Percentiles rank a stretch among this genome's conserved stretches.
These are phyloP conservation scores for Pugionium cornutum DNA, from an alignment of 345 rosid species.

Conservation along the genomic window DNA sequence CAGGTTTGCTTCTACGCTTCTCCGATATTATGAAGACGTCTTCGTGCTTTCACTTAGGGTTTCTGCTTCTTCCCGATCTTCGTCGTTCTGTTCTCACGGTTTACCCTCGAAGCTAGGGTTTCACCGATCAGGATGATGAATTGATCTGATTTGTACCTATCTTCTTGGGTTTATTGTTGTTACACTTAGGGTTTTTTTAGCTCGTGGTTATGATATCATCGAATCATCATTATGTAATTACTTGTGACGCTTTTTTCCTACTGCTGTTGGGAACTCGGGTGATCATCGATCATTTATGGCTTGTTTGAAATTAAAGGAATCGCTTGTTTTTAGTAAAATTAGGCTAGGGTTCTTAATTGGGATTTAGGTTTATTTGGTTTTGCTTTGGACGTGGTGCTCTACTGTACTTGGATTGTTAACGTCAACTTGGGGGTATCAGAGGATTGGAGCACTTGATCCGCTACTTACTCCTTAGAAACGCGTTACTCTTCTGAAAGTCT, in stretches of 20 bases:
- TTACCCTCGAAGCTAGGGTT: constrained; percentile 28
- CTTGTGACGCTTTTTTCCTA: neutral
- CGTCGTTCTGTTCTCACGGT: constrained; percentile 18
- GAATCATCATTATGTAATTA: neutral
- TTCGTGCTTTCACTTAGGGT: constrained; percentile 24
- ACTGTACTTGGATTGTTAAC: constrained; percentile 8
- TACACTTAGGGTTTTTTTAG: constrained; percentile 17
- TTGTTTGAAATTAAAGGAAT: constrained; percentile 9
- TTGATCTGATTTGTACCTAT: neutral
- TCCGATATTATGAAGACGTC: constrained; percentile 15
- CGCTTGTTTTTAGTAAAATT: neutral
- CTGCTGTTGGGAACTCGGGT: neutral
- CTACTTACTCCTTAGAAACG: neutral
- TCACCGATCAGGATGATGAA: neutral
- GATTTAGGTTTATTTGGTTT: neutral
- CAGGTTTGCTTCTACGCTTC: constrained; percentile 44
- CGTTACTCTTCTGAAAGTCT: constrained; percentile 12
- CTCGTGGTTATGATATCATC: neutral
- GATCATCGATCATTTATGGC: constrained; percentile 10
- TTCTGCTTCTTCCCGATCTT: constrained; percentile 10
- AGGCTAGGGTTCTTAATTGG: constrained; percentile 7
- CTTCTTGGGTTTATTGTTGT: neutral
- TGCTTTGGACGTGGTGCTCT: constrained; percentile 21
- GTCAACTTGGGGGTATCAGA: constrained; percentile 8
- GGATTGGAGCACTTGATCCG: constrained; percentile 17